phyloP scores from a whole-genome alignment of 2,329 filamentous ascomycete species.

The Chaetomium strumarium region DNA sequence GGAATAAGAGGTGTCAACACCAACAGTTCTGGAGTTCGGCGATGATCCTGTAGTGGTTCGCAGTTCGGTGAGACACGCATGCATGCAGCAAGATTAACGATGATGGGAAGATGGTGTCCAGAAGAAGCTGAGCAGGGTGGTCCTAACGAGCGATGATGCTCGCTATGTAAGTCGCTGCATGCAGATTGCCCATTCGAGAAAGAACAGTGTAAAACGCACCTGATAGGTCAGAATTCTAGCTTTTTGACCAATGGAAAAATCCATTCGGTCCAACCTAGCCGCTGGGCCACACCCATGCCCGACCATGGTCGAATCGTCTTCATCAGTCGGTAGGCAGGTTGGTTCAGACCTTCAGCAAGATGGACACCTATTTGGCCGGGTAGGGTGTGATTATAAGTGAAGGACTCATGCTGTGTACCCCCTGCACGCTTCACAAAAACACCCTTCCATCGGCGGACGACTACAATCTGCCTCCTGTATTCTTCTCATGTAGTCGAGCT shows the following conservation, averaged over 20 bases:
- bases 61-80: constrained; percentile 21
- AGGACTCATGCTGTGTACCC: not conserved
- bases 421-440: not conserved
- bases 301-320: constrained; percentile 14
- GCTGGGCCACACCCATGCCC: constrained; percentile 1
- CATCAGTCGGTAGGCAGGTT: not conserved
- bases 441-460: not conserved
- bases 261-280: not conserved
- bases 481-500: too few relatives aligned
- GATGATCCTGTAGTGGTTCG: constrained; percentile 19
- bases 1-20: too few relatives aligned
- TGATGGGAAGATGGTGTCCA: constrained; percentile 4
- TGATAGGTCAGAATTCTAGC: constrained; percentile 21
- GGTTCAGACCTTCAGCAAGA: not conserved
- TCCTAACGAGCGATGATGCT: not conserved
- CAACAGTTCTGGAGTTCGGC: too few relatives aligned
- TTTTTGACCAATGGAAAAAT: constrained; percentile 23
- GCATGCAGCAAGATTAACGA: constrained; percentile 12
- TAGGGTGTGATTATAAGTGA: not conserved
- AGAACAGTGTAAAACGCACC: not conserved
- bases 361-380: constrained; percentile 10
- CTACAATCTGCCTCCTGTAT: not conserved
- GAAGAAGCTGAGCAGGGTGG: not conserved
- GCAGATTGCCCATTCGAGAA: constrained; percentile 1
- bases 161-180: not conserved